A percentile compares a stretch with the other conserved stretches of the same genome.
These are phyloP conservation scores for Vanrija sp. DNA, from an alignment of 1,284 basidiomycete species.

Conservation along the genomic window DNA sequence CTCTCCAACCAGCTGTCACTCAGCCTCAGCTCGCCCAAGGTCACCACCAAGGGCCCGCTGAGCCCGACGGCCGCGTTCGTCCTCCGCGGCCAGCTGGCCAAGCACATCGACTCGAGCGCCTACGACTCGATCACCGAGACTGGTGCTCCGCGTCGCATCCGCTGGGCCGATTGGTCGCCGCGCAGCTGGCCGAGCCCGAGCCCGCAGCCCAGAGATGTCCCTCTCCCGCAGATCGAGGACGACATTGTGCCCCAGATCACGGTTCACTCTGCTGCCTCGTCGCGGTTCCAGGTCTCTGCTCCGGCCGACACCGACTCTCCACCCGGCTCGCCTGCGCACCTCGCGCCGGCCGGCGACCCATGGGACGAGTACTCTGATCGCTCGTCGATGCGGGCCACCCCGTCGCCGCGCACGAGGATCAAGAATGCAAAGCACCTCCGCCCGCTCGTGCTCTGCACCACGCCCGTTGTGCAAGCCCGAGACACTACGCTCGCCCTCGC, in stretches of 20 bases:
- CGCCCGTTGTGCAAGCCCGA: slow-evolving; percentile 8
- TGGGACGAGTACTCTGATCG: slow-evolving; percentile 22
- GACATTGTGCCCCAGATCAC: neutral
- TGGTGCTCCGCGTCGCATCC: neutral
- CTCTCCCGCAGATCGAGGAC: neutral
- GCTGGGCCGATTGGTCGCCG: slow-evolving; percentile 6
- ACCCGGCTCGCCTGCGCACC: neutral
- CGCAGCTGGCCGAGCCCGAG: neutral
- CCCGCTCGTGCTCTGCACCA: slow-evolving; percentile 12
- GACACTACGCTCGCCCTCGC: slow-evolving; percentile 7
- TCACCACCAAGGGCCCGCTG: neutral
- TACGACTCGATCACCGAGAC: slow-evolving; percentile 5
- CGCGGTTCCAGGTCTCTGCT: neutral
- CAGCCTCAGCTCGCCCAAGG: no score
- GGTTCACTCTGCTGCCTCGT: neutral
- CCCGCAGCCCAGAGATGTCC: neutral
- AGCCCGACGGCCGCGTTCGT: slow-evolving; percentile 4
- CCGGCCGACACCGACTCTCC: neutral
- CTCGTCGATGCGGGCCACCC: neutral
- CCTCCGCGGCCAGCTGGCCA: slow-evolving; percentile 2
- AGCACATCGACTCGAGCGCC: neutral
- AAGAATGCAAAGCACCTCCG: neutral
- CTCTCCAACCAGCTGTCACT: no score
- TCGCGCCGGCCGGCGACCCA: slow-evolving; percentile 10
- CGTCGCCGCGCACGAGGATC: slow-evolving; percentile 10